A percentile compares a stretch with the other conserved stretches of the same genome.
Evolutionary conservation across 2,329 filamentous ascomycete genomes (phyloP).

Genomic region (Talaromyces sp.): DNA sequence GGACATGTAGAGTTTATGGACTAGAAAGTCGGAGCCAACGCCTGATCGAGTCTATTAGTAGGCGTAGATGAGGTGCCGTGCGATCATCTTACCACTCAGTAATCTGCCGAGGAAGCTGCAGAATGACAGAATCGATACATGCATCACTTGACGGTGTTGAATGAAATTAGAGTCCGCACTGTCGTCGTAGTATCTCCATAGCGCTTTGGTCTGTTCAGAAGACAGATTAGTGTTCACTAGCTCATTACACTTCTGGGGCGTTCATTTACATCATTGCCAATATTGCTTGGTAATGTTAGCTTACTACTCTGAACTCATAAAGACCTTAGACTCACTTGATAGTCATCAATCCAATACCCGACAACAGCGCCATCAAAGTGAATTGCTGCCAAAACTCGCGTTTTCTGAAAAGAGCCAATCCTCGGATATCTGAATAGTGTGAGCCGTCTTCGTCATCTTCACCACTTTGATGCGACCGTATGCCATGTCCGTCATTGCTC

Average conservation of each 20-base stretch:
- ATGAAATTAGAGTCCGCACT: slow-evolving; percentile 70
- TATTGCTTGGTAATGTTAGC: slow-evolving; percentile 62
- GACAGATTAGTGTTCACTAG: background rate
- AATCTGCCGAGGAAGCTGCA: slow-evolving; percentile 82
- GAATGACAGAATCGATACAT: slow-evolving; percentile 90
- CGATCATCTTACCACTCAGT: slow-evolving; percentile 58
- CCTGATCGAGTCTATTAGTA: slow-evolving; percentile 45
- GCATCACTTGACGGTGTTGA: slow-evolving; percentile 76
- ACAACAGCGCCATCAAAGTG: slow-evolving; percentile 79
- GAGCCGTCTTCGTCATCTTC: slow-evolving; percentile 62
- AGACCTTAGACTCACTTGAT: slow-evolving; percentile 71
- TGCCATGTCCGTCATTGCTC: slow-evolving; percentile 38
- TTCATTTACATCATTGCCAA: slow-evolving; percentile 70
- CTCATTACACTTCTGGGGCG: background rate
- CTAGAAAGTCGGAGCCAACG: slow-evolving; percentile 84
- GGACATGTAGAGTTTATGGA: slow-evolving; percentile 73
- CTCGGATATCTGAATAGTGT: slow-evolving; percentile 86
- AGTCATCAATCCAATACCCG: slow-evolving; percentile 93
- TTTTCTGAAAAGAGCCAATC: slow-evolving; percentile 66
- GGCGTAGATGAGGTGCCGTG: slow-evolving; percentile 3
- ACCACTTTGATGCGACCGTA: slow-evolving; percentile 45
- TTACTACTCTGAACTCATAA: background rate
- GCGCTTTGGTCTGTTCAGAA: slow-evolving; percentile 58
- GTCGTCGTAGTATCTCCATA: slow-evolving; percentile 83
- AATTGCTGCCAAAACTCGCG: slow-evolving; percentile 91